Percentiles rank a stretch among this genome's conserved stretches.
Evolutionary conservation across 2,329 filamentous ascomycete genomes (phyloP).

Genomic region (Cadophora sp.): DNA sequence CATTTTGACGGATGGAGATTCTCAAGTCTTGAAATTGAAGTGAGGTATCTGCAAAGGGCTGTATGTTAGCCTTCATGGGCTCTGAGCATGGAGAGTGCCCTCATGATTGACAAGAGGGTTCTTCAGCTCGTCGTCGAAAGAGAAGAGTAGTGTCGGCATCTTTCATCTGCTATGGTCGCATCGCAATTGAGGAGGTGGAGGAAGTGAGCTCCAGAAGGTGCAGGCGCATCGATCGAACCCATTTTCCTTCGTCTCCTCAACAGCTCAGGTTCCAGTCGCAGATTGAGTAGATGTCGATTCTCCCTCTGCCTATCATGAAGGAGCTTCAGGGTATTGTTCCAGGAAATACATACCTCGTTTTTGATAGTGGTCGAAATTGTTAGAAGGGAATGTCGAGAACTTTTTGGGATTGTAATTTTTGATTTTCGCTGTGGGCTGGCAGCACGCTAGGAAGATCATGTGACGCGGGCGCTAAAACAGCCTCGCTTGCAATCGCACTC

Average conservation of each 20-base stretch:
- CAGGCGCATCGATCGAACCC: background rate
- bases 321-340: conserved; percentile 29
- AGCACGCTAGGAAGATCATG: background rate
- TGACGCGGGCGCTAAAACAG: background rate
- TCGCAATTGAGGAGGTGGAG: conserved; percentile 11
- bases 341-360: conserved; percentile 45
- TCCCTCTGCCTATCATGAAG: conserved; percentile 51
- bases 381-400: conserved; percentile 18
- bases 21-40: conserved; percentile 72
- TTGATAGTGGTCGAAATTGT: conserved; percentile 27
- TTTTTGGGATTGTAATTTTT: conserved; percentile 21
- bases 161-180: conserved; percentile 40
- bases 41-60: conserved; percentile 66
- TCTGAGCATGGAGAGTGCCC: conserved; percentile 74
- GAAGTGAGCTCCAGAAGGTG: conserved; percentile 14
- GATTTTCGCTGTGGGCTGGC: conserved; percentile 1
- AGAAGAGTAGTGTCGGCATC: conserved; percentile 66
- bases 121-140: conserved; percentile 69
- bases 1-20: conserved; percentile 91
- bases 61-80: conserved; percentile 68
- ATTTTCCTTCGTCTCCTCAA: conserved; percentile 13
- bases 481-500: conserved; percentile 10
- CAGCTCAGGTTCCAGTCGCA: conserved; percentile 32
- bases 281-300: conserved; percentile 55
- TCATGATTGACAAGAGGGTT: conserved; percentile 65